phyloP scores from a whole-genome alignment of 768 basidiomycete genomes.

The Plicaturopsis crispa region DNA sequence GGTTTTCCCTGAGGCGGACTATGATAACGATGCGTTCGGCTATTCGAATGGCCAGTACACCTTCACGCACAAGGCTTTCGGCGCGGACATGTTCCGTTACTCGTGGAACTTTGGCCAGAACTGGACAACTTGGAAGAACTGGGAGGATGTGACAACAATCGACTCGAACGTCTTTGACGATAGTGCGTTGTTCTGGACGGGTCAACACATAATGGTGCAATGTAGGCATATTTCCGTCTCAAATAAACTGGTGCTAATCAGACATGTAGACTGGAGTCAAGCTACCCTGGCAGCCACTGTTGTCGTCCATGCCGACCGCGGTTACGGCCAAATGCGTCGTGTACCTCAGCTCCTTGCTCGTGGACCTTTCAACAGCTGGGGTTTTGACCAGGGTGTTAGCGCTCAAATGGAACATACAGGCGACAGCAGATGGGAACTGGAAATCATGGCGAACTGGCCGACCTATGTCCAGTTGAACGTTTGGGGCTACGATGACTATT shows the following conservation, averaged over 20 bases:
- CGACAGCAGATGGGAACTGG: conserved; percentile 74
- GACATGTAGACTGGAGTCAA: conserved; percentile 65
- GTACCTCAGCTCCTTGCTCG: conserved; percentile 84
- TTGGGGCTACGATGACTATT: conserved; percentile 86
- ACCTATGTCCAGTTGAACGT: conserved; percentile 87
- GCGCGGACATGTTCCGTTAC: conserved; percentile 85
- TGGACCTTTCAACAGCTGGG: conserved; percentile 89
- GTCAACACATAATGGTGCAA: conserved; percentile 84
- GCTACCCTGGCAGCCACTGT: conserved; percentile 52
- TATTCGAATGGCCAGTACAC: conserved; percentile 57
- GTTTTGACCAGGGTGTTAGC: conserved; percentile 76
- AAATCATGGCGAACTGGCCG: conserved; percentile 89
- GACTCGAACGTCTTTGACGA: conserved; percentile 46
- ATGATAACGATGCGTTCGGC: conserved; percentile 53
- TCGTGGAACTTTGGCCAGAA: conserved; percentile 80
- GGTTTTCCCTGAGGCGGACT: conserved; percentile 82
- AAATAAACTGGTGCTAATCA: conserved; percentile 3
- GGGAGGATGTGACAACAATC: conserved; percentile 68
- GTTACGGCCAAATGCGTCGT: conserved; percentile 56
- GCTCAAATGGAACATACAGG: conserved; percentile 58
- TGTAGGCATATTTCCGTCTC: conserved; percentile 39
- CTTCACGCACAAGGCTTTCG: conserved; percentile 76
- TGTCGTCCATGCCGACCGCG: conserved; percentile 73
- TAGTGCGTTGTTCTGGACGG: conserved; percentile 59
- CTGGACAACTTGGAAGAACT: conserved; percentile 76